Base-by-base conservation (phyloP, 495 filamentous ascomycete species). In the Hyaloscypha bicolor region DNA sequence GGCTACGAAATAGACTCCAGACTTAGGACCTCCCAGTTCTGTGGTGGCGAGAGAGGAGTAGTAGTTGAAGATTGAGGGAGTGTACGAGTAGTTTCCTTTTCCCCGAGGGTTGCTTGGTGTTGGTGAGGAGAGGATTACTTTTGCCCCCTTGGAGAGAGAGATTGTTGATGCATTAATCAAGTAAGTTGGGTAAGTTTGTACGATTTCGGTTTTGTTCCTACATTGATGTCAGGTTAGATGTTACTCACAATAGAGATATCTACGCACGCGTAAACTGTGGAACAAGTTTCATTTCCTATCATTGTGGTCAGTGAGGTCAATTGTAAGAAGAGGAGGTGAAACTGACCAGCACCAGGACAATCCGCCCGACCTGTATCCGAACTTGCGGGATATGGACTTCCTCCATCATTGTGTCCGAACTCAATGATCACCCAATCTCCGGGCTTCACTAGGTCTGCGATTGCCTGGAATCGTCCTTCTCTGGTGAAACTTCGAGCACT, bases 61-160 rank as follows among this genome's bases (percentile, higher is more conserved):
- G 55, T 73, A 82, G 16, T 84, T 83, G 56, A 88, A 88, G 8
- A 82, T 78, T 25, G 73, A 68, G 1, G 80, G 72, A 1, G 73
- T 57, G 66, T 82, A 80, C 6, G 69, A 68, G 72, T 80, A 87
- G 16, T 64, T 77, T 6, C 85, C 83, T 16, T 73, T 76, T 66
- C 87, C 83, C 83, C 85, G 88, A 19, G 80, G 78, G 66, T 80
- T 78, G 64, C 77, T 75, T 1, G 87, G 87, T 4, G 87, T 88
- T 53, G 82, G 83, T 1, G 81, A 82, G 32, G 83, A 82, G 53
- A 88, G 75, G 53, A 89, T 76, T 42, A 88, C 87, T 37, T 81
- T 81, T 1, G 87, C 87, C 2, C 87, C 87, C 66, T 85, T 84
- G 30, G 73, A 73, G 22, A 77, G 72, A 76, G 85, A 84, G 33